phyloP scores from a whole-genome alignment of 331 rosid genomes.

The Ulmus americana region DNA sequence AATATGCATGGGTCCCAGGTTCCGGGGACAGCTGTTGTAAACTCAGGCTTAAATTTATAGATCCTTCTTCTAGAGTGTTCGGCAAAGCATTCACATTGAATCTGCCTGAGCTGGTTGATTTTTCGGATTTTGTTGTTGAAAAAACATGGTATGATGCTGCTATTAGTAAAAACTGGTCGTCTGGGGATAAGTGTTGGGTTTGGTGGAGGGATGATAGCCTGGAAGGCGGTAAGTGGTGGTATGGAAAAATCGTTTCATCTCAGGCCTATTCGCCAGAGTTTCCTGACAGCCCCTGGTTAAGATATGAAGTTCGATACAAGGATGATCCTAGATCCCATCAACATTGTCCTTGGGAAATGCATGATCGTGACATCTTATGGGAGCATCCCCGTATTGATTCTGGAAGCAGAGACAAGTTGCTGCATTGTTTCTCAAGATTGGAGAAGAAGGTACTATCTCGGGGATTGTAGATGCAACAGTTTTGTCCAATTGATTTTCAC shows the following conservation, averaged over 20 bases:
- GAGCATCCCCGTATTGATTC: conserved; percentile 51
- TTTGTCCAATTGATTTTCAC: conserved; percentile 17
- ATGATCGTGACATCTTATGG: conserved; percentile 41
- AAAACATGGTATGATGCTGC: conserved; percentile 67
- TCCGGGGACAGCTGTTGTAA: conserved; percentile 85
- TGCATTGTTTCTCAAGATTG: conserved; percentile 42
- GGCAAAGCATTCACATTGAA: conserved; percentile 45
- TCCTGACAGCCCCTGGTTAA: conserved; percentile 87
- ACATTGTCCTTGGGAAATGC: conserved; percentile 88
- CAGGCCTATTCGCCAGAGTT: conserved; percentile 54
- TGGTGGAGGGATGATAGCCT: conserved; percentile 68
- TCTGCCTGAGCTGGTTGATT: conserved; percentile 62
- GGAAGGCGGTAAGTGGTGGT: conserved; percentile 68
- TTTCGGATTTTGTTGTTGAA: conserved; percentile 73
- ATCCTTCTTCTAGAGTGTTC: conserved; percentile 42
- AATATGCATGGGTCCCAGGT: conserved; percentile 53
- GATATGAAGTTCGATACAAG: conserved; percentile 47
- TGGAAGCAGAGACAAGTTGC: conserved; percentile 59
- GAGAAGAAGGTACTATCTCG: conserved; percentile 27
- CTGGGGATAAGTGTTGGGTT: conserved; percentile 58
- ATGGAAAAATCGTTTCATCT: conserved; percentile 41
- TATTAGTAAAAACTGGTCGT: conserved; percentile 59
- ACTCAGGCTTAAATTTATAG: conserved; percentile 51
- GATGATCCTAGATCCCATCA: conserved; percentile 36
- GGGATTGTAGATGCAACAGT: not conserved